Percentiles rank a stretch among this genome's conserved stretches.
phyloP scores from a whole-genome alignment of 208 protist genomes.

The Trichomonas gallinae region DNA sequence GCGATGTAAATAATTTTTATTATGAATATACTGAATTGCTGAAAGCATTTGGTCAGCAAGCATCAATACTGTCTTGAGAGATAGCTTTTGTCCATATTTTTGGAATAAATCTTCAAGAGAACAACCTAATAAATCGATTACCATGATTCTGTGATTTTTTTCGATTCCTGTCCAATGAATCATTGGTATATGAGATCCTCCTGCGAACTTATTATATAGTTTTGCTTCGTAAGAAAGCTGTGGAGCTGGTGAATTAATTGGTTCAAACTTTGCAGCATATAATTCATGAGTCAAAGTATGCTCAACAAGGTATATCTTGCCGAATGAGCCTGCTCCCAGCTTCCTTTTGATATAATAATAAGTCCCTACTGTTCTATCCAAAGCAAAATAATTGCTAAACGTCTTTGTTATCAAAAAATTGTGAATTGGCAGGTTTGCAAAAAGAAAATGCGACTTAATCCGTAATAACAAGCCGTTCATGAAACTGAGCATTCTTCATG shows the following conservation, averaged over 20 bases:
- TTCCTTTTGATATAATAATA: slow-evolving; percentile 76
- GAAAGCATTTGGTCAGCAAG: slow-evolving; percentile 85
- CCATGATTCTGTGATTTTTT: slow-evolving; percentile 91
- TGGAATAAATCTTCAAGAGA: slow-evolving; percentile 92
- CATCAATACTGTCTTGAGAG: slow-evolving; percentile 93
- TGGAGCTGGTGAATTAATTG: slow-evolving; percentile 62
- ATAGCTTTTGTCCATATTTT: slow-evolving; percentile 49
- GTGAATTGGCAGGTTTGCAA: too few relatives aligned
- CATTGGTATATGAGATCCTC: slow-evolving; percentile 74
- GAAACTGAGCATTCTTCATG: too few relatives aligned
- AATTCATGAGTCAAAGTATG: not conserved
- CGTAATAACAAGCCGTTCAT: too few relatives aligned
- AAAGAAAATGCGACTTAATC: too few relatives aligned
- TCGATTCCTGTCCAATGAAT: slow-evolving; percentile 79
- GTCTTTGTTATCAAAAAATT: too few relatives aligned
- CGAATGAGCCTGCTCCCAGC: slow-evolving; percentile 92
- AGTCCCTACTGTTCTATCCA: slow-evolving; percentile 72
- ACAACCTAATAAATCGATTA: slow-evolving; percentile 94
- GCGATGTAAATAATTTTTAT: slow-evolving; percentile 86
- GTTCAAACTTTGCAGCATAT: slow-evolving; percentile 32
- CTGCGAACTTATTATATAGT: slow-evolving; percentile 66
- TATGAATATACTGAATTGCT: slow-evolving; percentile 85
- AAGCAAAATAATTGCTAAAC: too few relatives aligned
- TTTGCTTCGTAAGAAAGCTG: slow-evolving; percentile 92
- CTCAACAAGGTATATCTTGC: slow-evolving; percentile 64